Evolutionary conservation across 768 basidiomycete genomes (phyloP).

Genomic region (Kwoniella heveanensis): DNA sequence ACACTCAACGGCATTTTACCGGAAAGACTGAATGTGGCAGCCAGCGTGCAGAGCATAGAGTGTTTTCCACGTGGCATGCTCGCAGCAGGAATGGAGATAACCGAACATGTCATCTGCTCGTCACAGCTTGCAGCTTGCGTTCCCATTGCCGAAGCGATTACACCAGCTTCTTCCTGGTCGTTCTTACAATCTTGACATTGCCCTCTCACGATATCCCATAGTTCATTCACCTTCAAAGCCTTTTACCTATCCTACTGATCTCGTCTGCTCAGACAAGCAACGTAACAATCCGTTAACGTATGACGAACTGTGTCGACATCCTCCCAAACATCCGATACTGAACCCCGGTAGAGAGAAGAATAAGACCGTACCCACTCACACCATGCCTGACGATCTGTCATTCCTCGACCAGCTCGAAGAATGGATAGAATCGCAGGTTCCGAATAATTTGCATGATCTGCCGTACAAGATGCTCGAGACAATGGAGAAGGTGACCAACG

Average conservation of each 20-base stretch:
- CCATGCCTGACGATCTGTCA: constrained; percentile 39
- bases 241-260: too few relatives aligned
- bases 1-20: background rate
- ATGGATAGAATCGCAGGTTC: constrained; percentile 50
- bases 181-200: background rate
- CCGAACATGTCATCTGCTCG: constrained; percentile 1
- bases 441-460: constrained; percentile 50
- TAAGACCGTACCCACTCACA: background rate
- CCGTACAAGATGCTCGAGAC: constrained; percentile 49
- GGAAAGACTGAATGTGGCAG: background rate
- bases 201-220: background rate
- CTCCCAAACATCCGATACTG: too few relatives aligned
- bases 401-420: constrained; percentile 50
- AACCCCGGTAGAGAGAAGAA: too few relatives aligned
- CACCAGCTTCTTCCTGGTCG: background rate
- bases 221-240: too few relatives aligned
- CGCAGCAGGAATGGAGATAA: background rate
- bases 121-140: background rate
- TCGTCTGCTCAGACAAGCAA: too few relatives aligned
- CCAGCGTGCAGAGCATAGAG: too few relatives aligned
- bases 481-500: constrained; percentile 49
- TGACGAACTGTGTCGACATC: too few relatives aligned
- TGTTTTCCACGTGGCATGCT: background rate
- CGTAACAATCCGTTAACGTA: too few relatives aligned
- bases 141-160: background rate